Evolutionary conservation across 78 protist species (phyloP).

Genomic region (Dictyostelium capitatum): DNA sequence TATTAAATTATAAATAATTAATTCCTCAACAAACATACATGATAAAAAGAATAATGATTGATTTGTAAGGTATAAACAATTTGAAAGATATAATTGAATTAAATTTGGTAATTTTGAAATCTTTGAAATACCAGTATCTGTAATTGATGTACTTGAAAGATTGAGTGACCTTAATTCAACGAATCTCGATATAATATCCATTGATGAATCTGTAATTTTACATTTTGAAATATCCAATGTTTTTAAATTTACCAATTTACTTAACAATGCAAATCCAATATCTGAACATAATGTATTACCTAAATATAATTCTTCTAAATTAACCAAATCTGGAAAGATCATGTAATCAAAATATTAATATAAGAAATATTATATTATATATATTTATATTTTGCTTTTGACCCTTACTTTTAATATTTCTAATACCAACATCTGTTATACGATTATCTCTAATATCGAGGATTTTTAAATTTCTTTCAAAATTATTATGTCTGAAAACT

Average conservation of each 20-base stretch:
- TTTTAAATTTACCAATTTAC: constrained; percentile 4
- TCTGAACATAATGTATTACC: constrained; percentile 40
- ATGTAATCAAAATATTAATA: background rate
- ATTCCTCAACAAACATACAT: background rate
- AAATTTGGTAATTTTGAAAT: constrained; percentile 41
- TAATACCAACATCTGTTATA: constrained; percentile 37
- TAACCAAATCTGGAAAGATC: background rate
- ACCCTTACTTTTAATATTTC: constrained; percentile 38
- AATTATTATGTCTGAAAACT: constrained; percentile 12
- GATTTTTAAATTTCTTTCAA: background rate
- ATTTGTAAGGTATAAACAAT: constrained; percentile 42
- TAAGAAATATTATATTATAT: background rate
- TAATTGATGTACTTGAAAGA: constrained; percentile 12
- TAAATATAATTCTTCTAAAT: constrained; percentile 42
- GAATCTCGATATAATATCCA: background rate
- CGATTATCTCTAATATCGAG: constrained; percentile 33
- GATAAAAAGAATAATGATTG: constrained; percentile 46
- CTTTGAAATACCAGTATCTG: constrained; percentile 26
- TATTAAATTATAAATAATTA: background rate
- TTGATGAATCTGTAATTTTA: constrained; percentile 37
- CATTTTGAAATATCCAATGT: constrained; percentile 43
- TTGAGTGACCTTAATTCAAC: background rate
- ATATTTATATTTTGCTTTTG: too few species aligned
- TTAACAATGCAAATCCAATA: constrained; percentile 11
- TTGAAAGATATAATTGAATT: background rate